A percentile compares a stretch with the other conserved stretches of the same genome.
Conservation (phyloP, 768 basidiomycete genomes). For the Trametopsis cervina region DNA sequence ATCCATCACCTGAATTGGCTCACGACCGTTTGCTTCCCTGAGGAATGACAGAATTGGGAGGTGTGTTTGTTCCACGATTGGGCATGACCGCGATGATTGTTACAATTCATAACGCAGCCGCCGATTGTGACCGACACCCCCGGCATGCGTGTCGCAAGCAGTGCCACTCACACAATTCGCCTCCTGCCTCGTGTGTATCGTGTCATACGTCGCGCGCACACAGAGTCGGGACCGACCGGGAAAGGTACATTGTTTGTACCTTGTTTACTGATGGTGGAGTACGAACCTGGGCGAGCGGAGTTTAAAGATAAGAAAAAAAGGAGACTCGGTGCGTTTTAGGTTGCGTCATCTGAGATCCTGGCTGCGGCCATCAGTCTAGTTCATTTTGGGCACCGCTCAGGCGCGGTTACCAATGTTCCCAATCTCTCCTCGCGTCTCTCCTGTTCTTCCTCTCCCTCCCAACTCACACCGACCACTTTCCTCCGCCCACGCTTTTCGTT, state of each 20-base stretch:
- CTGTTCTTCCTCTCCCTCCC: slow-evolving; percentile 17
- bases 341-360: slow-evolving; percentile 26
- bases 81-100: too few species aligned
- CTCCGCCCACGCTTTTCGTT: slow-evolving; percentile 22
- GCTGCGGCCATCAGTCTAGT: slow-evolving; percentile 25
- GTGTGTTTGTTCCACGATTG: too few species aligned
- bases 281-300: slow-evolving; percentile 10
- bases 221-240: too few species aligned
- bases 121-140: too few species aligned
- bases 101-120: too few species aligned
- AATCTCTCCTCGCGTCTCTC: slow-evolving; percentile 14
- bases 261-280: too few species aligned
- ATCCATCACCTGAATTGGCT: neutral
- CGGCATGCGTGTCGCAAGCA: too few species aligned
- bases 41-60: neutral
- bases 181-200: too few species aligned
- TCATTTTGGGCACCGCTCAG: slow-evolving; percentile 25
- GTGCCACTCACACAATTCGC: too few species aligned
- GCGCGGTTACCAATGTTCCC: slow-evolving; percentile 22
- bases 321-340: slow-evolving; percentile 15
- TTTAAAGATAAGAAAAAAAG: slow-evolving; percentile 8
- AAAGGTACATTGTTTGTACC: too few species aligned
- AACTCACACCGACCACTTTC: slow-evolving; percentile 16
- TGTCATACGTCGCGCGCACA: too few species aligned
- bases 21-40: neutral